Evolutionary conservation across 2,329 filamentous ascomycete species (phyloP).

Genomic region (Remersonia thermophila): DNA sequence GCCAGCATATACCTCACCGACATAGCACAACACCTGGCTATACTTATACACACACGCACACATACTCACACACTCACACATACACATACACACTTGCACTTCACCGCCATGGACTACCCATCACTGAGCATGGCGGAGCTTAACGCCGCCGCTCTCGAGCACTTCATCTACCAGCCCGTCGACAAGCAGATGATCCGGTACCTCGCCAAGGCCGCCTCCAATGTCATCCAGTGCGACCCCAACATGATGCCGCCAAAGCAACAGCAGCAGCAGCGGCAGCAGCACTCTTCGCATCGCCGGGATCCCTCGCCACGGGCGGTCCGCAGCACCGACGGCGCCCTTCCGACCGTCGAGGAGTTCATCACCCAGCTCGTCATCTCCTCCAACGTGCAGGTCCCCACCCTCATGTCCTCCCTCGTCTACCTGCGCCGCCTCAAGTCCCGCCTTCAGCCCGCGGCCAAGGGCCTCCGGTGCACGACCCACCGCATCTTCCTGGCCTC

Average conservation of each 20-base stretch:
- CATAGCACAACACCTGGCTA: too few relatives aligned
- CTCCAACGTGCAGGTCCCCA: constrained; percentile 94
- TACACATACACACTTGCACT: too few relatives aligned
- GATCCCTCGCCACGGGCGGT: constrained; percentile 34
- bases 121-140: constrained; percentile 39
- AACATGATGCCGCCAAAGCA: constrained; percentile 35
- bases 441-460: constrained; percentile 82
- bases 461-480: constrained; percentile 90
- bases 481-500: constrained; percentile 94
- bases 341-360: constrained; percentile 81
- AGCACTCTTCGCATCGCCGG: constrained; percentile 38
- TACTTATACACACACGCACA: constrained; percentile 4
- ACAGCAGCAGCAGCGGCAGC: constrained; percentile 19
- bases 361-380: constrained; percentile 82
- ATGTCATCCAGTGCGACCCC: constrained; percentile 70
- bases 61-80: constrained; percentile 19
- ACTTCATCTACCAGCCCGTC: constrained; percentile 69
- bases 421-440: constrained; percentile 78
- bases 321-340: constrained; percentile 34
- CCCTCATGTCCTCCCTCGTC: constrained; percentile 91
- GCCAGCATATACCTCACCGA: neutral
- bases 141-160: constrained; percentile 64
- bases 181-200: constrained; percentile 65
- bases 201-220: constrained; percentile 59
- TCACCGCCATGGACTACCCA: constrained; percentile 31